Evolutionary conservation across 805 yeast species (phyloP).

Genomic region (Nakazawaea wyomingensis): DNA sequence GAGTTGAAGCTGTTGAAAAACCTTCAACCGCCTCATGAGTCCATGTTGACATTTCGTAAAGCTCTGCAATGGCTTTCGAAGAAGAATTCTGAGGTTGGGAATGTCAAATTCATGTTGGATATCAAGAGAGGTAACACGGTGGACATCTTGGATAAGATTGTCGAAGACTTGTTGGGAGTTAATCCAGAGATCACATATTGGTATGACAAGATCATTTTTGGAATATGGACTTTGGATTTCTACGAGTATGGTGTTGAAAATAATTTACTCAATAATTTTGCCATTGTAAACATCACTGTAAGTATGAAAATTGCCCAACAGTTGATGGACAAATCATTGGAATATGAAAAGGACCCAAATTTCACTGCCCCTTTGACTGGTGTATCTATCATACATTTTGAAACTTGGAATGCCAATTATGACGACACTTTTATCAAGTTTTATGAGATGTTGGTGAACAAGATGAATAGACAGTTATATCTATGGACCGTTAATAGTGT

Average conservation of each 20-base stretch:
- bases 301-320: constrained; percentile 19
- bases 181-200: constrained; percentile 21
- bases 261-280: constrained; percentile 19
- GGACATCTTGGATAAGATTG: constrained; percentile 21
- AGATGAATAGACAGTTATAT: constrained; percentile 7
- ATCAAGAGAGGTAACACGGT: constrained; percentile 26
- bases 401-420: constrained; percentile 8
- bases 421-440: constrained; percentile 9
- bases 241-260: constrained; percentile 20
- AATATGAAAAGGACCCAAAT: constrained; percentile 1
- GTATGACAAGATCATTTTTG: constrained; percentile 29
- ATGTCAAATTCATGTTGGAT: constrained; percentile 36
- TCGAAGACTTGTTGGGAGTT: constrained; percentile 17
- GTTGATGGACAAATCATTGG: constrained; percentile 14
- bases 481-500: constrained; percentile 13
- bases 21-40: constrained; percentile 25
- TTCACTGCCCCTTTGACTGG: constrained; percentile 6
- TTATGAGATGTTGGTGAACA: constrained; percentile 3
- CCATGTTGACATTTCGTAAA: constrained; percentile 27
- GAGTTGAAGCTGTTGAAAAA: constrained; percentile 25
- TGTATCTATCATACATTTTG: constrained; percentile 6
- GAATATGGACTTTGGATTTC: constrained; percentile 29
- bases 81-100: constrained; percentile 34
- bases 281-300: constrained; percentile 26
- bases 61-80: constrained; percentile 32